Evolutionary conservation across 345 rosid species (phyloP).

Genomic region (Corchorus capsularis): DNA sequence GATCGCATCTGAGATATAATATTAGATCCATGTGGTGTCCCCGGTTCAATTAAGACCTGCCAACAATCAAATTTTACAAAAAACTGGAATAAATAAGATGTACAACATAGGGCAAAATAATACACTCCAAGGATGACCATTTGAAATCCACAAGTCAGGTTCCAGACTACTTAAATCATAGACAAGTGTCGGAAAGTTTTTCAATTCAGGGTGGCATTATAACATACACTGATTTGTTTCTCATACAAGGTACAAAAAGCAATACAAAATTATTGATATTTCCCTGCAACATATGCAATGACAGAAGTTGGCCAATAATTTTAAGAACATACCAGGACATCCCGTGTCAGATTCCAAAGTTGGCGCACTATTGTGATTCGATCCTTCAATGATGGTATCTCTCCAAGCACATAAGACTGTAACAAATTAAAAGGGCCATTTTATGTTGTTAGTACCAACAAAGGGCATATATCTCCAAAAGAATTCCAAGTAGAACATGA

Average conservation of each 20-base stretch:
- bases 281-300: not conserved
- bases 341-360: conserved; percentile 94
- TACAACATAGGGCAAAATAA: not conserved
- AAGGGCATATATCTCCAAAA: conserved; percentile 8
- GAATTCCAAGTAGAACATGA: not conserved
- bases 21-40: conserved; percentile 90
- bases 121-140: not conserved
- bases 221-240: not conserved
- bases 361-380: conserved; percentile 84
- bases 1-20: conserved; percentile 95
- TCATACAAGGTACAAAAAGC: not conserved
- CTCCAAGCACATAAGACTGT: conserved; percentile 95
- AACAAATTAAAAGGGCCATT: conserved; percentile 27
- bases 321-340: conserved; percentile 69
- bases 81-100: not conserved
- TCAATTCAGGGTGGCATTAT: not conserved
- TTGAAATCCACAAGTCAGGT: not conserved
- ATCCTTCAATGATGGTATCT: conserved; percentile 90
- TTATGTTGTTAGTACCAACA: conserved; percentile 27
- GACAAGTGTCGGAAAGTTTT: not conserved
- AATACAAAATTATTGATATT: not conserved
- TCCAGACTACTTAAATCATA: not conserved
- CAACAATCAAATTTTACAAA: conserved; percentile 14
- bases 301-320: conserved; percentile 8
- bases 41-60: conserved; percentile 93